Conservation (phyloP, 495 filamentous ascomycete genomes). For the Thermochaetoides thermophila region DNA sequence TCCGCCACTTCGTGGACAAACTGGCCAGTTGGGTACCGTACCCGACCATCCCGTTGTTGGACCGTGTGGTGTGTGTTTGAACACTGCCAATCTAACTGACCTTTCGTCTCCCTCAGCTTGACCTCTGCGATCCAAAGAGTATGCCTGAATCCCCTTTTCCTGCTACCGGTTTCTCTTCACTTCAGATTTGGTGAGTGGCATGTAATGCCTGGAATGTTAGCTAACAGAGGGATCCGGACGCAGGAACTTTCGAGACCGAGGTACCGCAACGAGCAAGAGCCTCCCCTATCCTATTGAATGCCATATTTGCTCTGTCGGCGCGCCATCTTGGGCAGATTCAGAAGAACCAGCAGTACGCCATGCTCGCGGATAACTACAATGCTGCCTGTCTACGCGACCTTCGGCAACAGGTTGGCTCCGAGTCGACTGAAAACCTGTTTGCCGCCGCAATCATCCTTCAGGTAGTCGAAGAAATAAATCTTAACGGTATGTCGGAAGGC, state of each 20-base stretch:
- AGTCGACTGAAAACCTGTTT: constrained; percentile 44
- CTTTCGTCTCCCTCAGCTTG: constrained; percentile 24
- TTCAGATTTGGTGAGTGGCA: not conserved
- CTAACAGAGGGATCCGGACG: not conserved
- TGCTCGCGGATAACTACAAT: constrained; percentile 35
- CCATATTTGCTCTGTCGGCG: constrained; percentile 43
- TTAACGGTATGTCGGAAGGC: constrained; percentile 32
- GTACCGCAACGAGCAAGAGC: constrained; percentile 36
- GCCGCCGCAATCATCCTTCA: constrained; percentile 47
- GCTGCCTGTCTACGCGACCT: constrained; percentile 38
- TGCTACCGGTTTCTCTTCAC: not conserved
- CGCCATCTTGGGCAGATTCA: constrained; percentile 36
- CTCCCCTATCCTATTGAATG: constrained; percentile 40
- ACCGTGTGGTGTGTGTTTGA: too few species aligned
- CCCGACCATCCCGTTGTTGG: not conserved
- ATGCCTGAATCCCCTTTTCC: not conserved
- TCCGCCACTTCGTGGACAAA: constrained; percentile 34
- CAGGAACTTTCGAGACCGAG: constrained; percentile 36
- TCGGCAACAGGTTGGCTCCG: constrained; percentile 33
- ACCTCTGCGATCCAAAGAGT: constrained; percentile 37
- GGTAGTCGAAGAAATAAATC: constrained; percentile 46
- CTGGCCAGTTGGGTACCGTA: constrained; percentile 33
- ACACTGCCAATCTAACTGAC: constrained; percentile 3
- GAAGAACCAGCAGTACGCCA: not conserved
- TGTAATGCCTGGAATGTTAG: too few species aligned